A percentile compares a stretch with the other conserved stretches of the same genome.
Evolutionary conservation across 73 alveolate genomes (phyloP).

Genomic region (Halteria grandinella): DNA sequence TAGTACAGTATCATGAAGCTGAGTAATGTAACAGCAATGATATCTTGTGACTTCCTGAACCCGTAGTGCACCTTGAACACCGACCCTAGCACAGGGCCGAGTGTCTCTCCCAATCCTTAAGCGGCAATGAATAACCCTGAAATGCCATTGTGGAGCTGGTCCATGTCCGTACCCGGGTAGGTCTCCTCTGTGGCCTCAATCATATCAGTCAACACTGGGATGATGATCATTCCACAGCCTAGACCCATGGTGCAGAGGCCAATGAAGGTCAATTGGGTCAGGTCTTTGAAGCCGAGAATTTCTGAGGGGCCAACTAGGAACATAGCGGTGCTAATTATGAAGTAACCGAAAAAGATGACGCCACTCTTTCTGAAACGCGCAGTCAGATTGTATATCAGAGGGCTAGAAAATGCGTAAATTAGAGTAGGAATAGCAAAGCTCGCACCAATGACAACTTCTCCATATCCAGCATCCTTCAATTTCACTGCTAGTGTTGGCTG

Average conservation of each 20-base stretch:
- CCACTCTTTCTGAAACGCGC: slow-evolving; percentile 25
- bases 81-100: slow-evolving; percentile 58
- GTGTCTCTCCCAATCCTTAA: slow-evolving; percentile 54
- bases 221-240: slow-evolving; percentile 48
- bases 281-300: slow-evolving; percentile 22
- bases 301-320: slow-evolving; percentile 63
- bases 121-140: slow-evolving; percentile 50
- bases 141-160: slow-evolving; percentile 27
- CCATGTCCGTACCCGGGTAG: neutral
- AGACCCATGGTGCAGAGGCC: slow-evolving; percentile 60
- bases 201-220: slow-evolving; percentile 69
- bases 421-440: slow-evolving; percentile 44
- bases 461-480: slow-evolving; percentile 9
- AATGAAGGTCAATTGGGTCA: slow-evolving; percentile 24
- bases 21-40: neutral
- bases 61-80: neutral
- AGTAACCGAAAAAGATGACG: slow-evolving; percentile 31
- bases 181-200: slow-evolving; percentile 31
- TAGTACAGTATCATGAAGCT: slow-evolving; percentile 22
- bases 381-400: slow-evolving; percentile 31
- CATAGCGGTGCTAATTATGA: slow-evolving; percentile 9
- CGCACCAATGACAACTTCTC: slow-evolving; percentile 12
- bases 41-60: slow-evolving; percentile 28
- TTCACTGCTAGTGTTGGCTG: slow-evolving; percentile 34
- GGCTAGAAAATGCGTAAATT: slow-evolving; percentile 41